Percentiles rank a stretch among this genome's conserved stretches.
These are phyloP conservation scores for Globisporangium lucens DNA, from an alignment of 352 stramenopile genomes.

Conservation along the genomic window DNA sequence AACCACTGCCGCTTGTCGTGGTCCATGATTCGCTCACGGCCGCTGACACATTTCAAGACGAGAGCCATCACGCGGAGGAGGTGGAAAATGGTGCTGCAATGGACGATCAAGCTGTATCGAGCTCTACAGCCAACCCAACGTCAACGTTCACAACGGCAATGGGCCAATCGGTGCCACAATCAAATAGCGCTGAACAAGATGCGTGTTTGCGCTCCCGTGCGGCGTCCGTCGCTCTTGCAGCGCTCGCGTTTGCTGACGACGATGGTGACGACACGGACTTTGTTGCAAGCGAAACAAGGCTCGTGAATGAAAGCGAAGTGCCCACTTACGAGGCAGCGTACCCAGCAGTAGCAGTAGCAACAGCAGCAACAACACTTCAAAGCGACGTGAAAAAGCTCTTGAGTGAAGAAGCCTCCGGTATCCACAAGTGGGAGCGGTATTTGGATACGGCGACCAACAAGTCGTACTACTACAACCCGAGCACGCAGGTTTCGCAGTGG, in stretches of 20 bases:
- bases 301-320: neutral
- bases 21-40: neutral
- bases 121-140: neutral
- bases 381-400: neutral
- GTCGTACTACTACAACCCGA: conserved; percentile 52
- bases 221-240: conserved; percentile 16
- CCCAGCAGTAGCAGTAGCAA: neutral
- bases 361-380: neutral
- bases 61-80: neutral
- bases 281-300: neutral
- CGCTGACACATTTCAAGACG: too few species aligned
- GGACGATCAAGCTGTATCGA: neutral
- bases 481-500: conserved; percentile 40
- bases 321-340: neutral
- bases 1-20: neutral
- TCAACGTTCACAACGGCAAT: neutral
- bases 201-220: neutral
- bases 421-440: conserved; percentile 45
- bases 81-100: too few species aligned
- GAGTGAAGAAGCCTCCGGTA: neutral
- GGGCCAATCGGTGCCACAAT: neutral
- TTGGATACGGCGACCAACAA: conserved; percentile 44
- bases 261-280: conserved; percentile 2
- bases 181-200: neutral
- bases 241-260: conserved; percentile 16